phyloP scores from a whole-genome alignment of 768 basidiomycete genomes.

The Xanthoconium purpureum region DNA sequence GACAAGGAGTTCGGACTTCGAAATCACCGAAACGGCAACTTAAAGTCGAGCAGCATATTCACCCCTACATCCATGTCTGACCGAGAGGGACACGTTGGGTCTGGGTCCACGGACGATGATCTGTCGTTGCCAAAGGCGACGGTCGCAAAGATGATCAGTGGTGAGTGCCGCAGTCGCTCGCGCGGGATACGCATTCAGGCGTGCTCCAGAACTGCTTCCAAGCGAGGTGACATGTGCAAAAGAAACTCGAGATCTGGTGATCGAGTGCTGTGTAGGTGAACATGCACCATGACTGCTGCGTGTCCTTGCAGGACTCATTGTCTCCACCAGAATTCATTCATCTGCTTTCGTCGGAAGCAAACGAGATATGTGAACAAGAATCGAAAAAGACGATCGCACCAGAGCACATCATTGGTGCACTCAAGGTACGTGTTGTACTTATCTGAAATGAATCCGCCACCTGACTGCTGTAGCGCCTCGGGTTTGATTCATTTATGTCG shows the following conservation, averaged over 20 bases:
- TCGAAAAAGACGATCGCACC: slow-evolving; percentile 99
- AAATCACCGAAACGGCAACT: slow-evolving; percentile 28
- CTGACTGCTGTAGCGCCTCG: slow-evolving; percentile 62
- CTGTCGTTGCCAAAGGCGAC: slow-evolving; percentile 95
- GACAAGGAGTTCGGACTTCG: slow-evolving; percentile 34
- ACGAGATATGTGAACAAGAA: slow-evolving; percentile 96
- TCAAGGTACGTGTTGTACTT: slow-evolving; percentile 58
- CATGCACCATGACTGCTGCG: slow-evolving; percentile 23
- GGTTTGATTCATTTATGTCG: slow-evolving; percentile 85
- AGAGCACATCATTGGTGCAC: slow-evolving; percentile 89
- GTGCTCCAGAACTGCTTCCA: slow-evolving; percentile 75
- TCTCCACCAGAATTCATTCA: slow-evolving; percentile 86
- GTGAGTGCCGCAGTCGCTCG: slow-evolving; percentile 38
- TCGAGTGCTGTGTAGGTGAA: slow-evolving; percentile 99
- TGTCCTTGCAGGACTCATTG: slow-evolving; percentile 13
- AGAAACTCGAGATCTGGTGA: slow-evolving; percentile 94
- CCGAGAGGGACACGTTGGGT: slow-evolving; percentile 71
- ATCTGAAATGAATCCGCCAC: neutral
- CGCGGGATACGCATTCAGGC: slow-evolving; percentile 5
- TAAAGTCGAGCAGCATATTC: neutral
- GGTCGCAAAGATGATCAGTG: slow-evolving; percentile 94
- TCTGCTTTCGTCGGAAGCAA: slow-evolving; percentile 94
- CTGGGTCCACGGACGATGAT: slow-evolving; percentile 81
- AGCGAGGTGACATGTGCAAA: slow-evolving; percentile 86
- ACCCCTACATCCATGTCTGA: slow-evolving; percentile 62